A percentile compares a stretch with the other conserved stretches of the same genome.
Evolutionary conservation across 805 yeast genomes (phyloP).

Genomic region (Candida krabiensis): DNA sequence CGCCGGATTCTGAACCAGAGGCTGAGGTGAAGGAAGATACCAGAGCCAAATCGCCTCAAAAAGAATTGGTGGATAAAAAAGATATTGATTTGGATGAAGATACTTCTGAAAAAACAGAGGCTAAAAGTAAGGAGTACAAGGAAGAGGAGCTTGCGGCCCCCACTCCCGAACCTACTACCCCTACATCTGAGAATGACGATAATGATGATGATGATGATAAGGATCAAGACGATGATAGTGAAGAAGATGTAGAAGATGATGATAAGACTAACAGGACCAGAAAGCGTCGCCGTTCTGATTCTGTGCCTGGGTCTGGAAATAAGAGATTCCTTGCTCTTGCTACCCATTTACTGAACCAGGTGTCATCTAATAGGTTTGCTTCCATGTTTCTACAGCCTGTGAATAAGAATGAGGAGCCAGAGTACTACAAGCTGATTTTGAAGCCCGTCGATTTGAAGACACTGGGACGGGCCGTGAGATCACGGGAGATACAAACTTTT

Average conservation of each 20-base stretch:
- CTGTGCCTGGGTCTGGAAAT: conserved; percentile 23
- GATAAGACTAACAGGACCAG: conserved; percentile 5
- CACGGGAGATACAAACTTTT: conserved; percentile 49
- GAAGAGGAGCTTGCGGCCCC: conserved; percentile 16
- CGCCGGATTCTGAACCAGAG: too few relatives aligned
- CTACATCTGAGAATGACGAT: conserved; percentile 9
- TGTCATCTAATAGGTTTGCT: conserved; percentile 70
- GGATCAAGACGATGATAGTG: conserved; percentile 4
- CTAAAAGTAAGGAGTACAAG: conserved; percentile 4
- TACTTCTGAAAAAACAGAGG: conserved; percentile 6
- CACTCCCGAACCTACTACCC: conserved; percentile 22
- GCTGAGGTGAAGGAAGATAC: conserved; percentile 7
- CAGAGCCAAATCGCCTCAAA: conserved; percentile 6
- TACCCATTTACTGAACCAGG: conserved; percentile 58
- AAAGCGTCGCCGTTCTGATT: conserved; percentile 22
- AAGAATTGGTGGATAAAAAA: conserved; percentile 5
- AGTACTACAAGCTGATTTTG: conserved; percentile 59
- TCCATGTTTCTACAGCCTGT: conserved; percentile 76
- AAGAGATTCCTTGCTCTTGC: conserved; percentile 65
- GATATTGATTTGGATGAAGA: conserved; percentile 5
- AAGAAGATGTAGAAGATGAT: conserved; percentile 9
- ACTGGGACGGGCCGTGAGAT: conserved; percentile 56
- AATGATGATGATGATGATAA: conserved; percentile 11
- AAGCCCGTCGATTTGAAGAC: conserved; percentile 70
- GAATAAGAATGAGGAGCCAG: conserved; percentile 63